Conservation (phyloP, 2,329 filamentous ascomycete species). For the Diaporthe sp. region DNA sequence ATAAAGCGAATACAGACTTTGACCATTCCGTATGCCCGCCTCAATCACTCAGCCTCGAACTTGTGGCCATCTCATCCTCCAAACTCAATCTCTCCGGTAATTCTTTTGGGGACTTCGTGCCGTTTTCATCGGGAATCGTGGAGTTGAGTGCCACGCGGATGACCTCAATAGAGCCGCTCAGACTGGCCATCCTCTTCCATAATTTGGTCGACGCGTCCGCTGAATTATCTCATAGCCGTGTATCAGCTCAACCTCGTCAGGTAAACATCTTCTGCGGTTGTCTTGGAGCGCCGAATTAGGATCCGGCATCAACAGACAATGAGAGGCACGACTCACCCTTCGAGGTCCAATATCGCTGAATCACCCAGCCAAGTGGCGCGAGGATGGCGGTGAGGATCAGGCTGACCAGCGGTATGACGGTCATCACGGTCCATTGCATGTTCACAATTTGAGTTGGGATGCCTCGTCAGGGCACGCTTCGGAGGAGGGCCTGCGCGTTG, state of each 20-base stretch:
- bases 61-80: not conserved
- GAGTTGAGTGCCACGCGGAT: conserved; percentile 8
- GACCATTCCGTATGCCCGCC: not conserved
- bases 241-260: conserved; percentile 32
- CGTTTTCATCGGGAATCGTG: not conserved
- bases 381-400: conserved; percentile 32
- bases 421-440: conserved; percentile 32
- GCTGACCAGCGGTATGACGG: conserved; percentile 14
- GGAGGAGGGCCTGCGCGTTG: not conserved
- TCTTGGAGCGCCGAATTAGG: conserved; percentile 25
- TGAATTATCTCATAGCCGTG: conserved; percentile 32
- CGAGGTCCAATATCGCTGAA: conserved; percentile 28
- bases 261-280: not conserved
- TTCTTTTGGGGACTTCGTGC: not conserved
- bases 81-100: not conserved
- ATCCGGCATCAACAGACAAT: conserved; percentile 10
- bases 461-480: not conserved
- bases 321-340: conserved; percentile 13
- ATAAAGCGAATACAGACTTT: not conserved
- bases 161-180: not conserved
- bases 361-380: conserved; percentile 27
- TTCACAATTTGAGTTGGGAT: conserved; percentile 9
- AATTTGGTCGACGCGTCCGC: conserved; percentile 26
- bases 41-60: not conserved
- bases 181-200: conserved; percentile 32